Conservation (phyloP, 78 protist genomes). For the Neovahlkampfia damariscottae region DNA sequence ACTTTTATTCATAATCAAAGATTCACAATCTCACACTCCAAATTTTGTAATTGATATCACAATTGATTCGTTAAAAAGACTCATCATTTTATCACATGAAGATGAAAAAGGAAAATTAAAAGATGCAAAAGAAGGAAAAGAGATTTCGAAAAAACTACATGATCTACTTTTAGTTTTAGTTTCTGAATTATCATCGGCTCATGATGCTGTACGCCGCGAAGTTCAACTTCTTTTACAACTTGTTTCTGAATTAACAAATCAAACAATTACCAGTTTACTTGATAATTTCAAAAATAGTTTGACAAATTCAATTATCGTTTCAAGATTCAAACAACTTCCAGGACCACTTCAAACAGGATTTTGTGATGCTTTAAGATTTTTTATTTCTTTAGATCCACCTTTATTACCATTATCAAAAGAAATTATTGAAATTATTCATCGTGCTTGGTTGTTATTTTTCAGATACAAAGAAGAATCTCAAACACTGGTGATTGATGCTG, state of each 20-base stretch:
- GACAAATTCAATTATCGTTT: background rate
- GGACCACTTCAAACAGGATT: constrained; percentile 1
- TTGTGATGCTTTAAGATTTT: constrained; percentile 1
- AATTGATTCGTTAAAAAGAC: background rate
- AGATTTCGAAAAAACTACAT: too few species aligned
- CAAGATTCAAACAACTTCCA: background rate
- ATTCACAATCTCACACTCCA: constrained; percentile 25
- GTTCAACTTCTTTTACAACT: background rate
- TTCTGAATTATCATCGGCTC: background rate
- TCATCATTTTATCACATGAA: constrained; percentile 34
- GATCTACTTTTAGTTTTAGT: background rate
- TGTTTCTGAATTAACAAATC: background rate
- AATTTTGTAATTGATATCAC: constrained; percentile 33
- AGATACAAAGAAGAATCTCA: background rate
- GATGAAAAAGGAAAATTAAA: too few species aligned
- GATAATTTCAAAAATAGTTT: background rate
- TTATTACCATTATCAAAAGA: background rate
- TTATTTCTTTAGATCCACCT: background rate
- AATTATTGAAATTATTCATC: background rate
- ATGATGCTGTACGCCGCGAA: background rate
- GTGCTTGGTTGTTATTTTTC: too few species aligned
- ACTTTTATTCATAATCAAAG: constrained; percentile 41
- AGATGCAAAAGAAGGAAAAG: too few species aligned
- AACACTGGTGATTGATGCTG: too few species aligned
- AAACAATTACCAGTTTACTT: background rate